Evolutionary conservation across 306 rosid species (phyloP).

Genomic region (Vicia sativa): DNA sequence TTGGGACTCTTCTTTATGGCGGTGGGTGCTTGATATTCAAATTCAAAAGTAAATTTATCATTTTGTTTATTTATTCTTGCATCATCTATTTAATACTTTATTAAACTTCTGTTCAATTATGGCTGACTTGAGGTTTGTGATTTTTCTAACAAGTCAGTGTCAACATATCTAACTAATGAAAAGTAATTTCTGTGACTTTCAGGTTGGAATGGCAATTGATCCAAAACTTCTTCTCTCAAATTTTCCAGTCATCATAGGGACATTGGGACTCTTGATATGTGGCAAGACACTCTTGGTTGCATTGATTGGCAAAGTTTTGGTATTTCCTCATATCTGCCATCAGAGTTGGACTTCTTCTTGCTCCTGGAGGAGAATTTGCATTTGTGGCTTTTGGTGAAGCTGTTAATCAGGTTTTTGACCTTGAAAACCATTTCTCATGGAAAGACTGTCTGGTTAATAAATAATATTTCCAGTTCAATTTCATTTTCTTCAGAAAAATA

Average conservation of each 20-base stretch:
- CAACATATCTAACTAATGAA: conserved; percentile 34
- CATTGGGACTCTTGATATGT: conserved; percentile 80
- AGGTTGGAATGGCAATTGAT: conserved; percentile 99
- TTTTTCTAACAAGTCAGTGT: conserved; percentile 29
- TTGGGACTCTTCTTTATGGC: conserved; percentile 99
- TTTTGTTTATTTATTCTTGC: conserved; percentile 28
- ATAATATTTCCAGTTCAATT: no score
- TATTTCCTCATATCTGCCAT: conserved; percentile 83
- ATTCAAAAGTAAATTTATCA: conserved; percentile 11
- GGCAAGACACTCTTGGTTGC: conserved; percentile 85
- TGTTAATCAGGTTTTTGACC: conserved; percentile 85
- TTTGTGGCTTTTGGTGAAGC: conserved; percentile 99
- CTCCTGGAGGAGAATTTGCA: conserved; percentile 99
- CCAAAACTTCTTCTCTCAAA: conserved; percentile 95
- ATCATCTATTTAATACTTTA: conserved; percentile 2
- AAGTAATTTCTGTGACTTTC: conserved; percentile 48
- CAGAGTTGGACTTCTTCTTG: conserved; percentile 98
- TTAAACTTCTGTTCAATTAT: conserved; percentile 26
- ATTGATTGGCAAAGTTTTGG: conserved; percentile 80
- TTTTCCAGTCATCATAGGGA: conserved; percentile 72
- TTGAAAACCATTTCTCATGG: conserved; percentile 26
- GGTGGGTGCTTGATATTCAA: conserved; percentile 59
- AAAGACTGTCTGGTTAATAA: conserved; percentile 2
- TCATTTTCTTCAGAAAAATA: neutral
- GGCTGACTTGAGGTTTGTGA: conserved; percentile 30